phyloP scores from a whole-genome alignment of 345 rosid genomes.

The Draba incana region DNA sequence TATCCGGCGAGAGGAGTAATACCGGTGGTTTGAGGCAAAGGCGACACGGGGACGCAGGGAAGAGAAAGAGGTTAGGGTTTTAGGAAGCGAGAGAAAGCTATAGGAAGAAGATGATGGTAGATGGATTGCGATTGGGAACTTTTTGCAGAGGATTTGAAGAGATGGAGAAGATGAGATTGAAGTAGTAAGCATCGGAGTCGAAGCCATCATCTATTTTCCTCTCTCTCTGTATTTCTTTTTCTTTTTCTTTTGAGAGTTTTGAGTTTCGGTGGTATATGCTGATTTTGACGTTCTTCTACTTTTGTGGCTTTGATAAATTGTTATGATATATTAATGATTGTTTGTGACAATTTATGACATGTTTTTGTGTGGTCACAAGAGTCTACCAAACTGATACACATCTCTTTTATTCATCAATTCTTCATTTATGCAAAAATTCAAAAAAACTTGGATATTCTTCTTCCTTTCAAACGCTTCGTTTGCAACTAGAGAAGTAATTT shows the following conservation, averaged over 20 bases:
- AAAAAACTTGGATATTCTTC: too few species aligned
- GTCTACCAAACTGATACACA: too few species aligned
- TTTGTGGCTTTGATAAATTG: too few species aligned
- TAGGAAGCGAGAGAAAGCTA: conserved; percentile 39
- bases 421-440: too few species aligned
- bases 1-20: conserved; percentile 43
- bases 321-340: too few species aligned
- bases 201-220: conserved; percentile 44
- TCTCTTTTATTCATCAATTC: too few species aligned
- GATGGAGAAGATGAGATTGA: conserved; percentile 55
- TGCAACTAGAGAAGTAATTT: too few species aligned
- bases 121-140: conserved; percentile 42
- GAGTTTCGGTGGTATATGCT: neutral
- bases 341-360: too few species aligned
- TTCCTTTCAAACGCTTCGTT: too few species aligned
- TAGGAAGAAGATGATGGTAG: conserved; percentile 34
- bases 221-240: neutral
- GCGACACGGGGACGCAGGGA: conserved; percentile 35
- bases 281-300: too few species aligned
- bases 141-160: conserved; percentile 48
- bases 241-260: too few species aligned
- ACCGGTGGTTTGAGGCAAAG: conserved; percentile 37
- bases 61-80: conserved; percentile 43
- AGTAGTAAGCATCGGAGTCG: conserved; percentile 66
- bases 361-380: too few species aligned